These are phyloP conservation scores for Capsella bursapastoris DNA, from an alignment of 345 rosid genomes.

Conservation along the genomic window DNA sequence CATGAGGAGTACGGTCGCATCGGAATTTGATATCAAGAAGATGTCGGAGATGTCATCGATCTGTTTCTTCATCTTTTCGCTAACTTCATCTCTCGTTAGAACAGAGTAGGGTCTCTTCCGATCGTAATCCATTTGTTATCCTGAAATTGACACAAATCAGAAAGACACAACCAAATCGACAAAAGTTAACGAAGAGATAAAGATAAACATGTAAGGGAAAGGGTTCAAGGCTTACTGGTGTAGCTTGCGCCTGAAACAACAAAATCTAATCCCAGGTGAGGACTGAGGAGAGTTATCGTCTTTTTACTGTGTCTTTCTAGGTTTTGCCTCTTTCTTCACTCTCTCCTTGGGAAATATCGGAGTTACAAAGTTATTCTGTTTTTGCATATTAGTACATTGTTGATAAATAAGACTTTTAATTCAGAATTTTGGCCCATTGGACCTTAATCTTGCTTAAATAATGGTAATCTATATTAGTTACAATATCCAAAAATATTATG, in stretches of 20 bases:
- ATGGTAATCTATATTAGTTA: no score
- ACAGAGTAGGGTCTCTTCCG: conserved; percentile 3
- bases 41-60: conserved; percentile 16
- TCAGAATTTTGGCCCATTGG: conserved; percentile 3
- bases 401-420: neutral
- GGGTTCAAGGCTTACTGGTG: conserved; percentile 19
- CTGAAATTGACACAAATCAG: neutral
- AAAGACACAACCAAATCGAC: neutral
- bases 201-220: neutral
- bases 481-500: no score
- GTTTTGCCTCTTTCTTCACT: neutral
- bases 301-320: neutral
- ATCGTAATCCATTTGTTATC: conserved; percentile 1
- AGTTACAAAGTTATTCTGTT: neutral
- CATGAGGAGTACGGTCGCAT: conserved; percentile 23
- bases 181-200: neutral
- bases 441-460: neutral
- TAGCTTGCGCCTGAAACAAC: neutral
- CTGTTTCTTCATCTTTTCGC: conserved; percentile 14
- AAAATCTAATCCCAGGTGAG: neutral
- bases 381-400: neutral
- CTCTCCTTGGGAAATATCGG: neutral
- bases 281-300: no score
- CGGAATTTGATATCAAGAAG: conserved; percentile 9
- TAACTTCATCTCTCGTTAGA: neutral